Base-by-base conservation (phyloP, 2,329 filamentous ascomycete species). In the Stenocarpella maydis region DNA sequence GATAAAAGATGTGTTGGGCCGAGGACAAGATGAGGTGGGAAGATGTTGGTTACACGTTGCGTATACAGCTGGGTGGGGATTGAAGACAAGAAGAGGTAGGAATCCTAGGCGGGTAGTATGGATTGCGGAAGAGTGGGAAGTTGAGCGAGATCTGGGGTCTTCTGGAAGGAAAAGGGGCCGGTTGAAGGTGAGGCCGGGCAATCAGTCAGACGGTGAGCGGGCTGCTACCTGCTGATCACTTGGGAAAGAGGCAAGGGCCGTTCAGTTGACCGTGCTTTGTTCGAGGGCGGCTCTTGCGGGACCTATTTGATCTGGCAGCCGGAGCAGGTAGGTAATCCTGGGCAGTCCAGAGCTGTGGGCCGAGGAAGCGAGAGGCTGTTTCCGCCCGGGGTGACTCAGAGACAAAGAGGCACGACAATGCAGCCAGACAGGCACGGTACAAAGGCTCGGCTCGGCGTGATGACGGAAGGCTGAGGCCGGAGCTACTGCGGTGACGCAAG, bases 341-440 rank as follows among this genome's bases (percentile, higher is more conserved):
- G 61, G 26, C 14, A 19, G n/a, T 49, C 50, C 10, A 24, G 31
- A 52, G 34, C 34, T 41, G n/a, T 55, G n/a, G n/a, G n/a, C n/a
- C 53, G n/a, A 55, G 67, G 43, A 52, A 50, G 61, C 47, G 61
- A 69, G 54, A 66, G 54, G 66, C 67, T 70, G 64, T 68, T 67
- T 53, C 70, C 68, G 58, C 58, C 58, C 58, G 58, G 58, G 67
- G 70, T 71, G 68, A 71, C 70, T 71, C 70, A 71, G 68, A 63
- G 58, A 71, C 65, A 70, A 65, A 61, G 68, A 67, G 69, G 68
- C 67, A 67, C 55, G 63, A 43, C 41, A 63, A 63, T 63, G 58
- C 58, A 68, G 55, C 53, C 63, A 61, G 68, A 53, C 45, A 61
- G 21, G 65, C 34, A 28, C 28, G 37, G 64, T 65, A 60, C 63